A percentile compares a stretch with the other conserved stretches of the same genome.
Evolutionary conservation across 148 eudicot species (phyloP).

Genomic region (Rhododendron griersonianum): DNA sequence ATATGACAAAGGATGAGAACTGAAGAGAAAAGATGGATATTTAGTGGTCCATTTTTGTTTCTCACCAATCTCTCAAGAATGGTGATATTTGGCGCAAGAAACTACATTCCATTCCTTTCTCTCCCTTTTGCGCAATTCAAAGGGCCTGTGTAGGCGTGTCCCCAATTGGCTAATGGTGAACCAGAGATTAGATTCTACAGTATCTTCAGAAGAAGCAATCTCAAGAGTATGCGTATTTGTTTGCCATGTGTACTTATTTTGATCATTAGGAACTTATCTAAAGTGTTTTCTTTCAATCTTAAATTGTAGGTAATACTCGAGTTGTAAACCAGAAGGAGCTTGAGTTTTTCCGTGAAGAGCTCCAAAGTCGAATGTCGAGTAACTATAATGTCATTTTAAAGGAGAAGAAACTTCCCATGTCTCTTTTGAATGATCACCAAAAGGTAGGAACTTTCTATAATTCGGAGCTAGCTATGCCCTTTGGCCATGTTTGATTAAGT

Average conservation of each 20-base stretch:
- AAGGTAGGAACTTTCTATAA: slow-evolving; percentile 43
- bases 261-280: too few species aligned
- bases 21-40: neutral
- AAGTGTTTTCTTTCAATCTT: neutral
- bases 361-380: slow-evolving; percentile 51
- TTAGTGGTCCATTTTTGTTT: neutral
- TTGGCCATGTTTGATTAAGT: neutral
- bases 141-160: neutral
- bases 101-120: neutral
- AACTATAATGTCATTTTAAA: slow-evolving; percentile 70
- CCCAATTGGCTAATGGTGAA: neutral
- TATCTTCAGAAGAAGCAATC: neutral
- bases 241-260: neutral
- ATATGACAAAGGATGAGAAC: neutral
- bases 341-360: slow-evolving; percentile 79
- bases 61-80: neutral
- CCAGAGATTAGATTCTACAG: neutral
- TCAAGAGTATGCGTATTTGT: neutral
- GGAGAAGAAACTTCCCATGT: slow-evolving; percentile 83
- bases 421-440: slow-evolving; percentile 74
- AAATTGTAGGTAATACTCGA: slow-evolving; percentile 61
- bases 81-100: neutral
- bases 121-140: neutral
- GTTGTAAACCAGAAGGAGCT: slow-evolving; percentile 73
- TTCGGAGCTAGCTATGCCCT: neutral